Base-by-base conservation (phyloP, 768 basidiomycete genomes). In the Rhodosporidiobolus sp. region DNA sequence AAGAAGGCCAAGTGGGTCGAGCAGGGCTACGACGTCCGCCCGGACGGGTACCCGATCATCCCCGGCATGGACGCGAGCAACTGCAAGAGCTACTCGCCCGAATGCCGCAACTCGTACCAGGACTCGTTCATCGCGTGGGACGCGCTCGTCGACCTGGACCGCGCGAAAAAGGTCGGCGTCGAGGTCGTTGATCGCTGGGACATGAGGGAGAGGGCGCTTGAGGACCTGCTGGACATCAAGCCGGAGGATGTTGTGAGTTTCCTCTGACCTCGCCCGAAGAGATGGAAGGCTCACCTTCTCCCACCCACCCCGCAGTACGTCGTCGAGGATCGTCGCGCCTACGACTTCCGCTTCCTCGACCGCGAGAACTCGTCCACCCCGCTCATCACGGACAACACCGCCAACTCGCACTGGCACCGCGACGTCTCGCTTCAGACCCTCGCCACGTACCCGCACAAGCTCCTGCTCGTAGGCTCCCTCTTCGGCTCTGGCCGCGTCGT, bases 391-490 rank as follows among this genome's bases (percentile, higher is more conserved):
- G 45, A 54, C 54, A 43, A 32, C 56, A 35, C 14, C 52, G 43
- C 24, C 63, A 50, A 63, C 30, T 50, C 53, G 7, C 61, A 55
- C 48, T 76, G 59, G 58, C 57, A 61, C 30, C 72, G 74, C 38
- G 49, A 50, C 43, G 67, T 78, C n/a, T 71, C 72, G 26, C 7
- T 71, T 43, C 35, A 38, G 4, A n/a, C 48, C 26, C 65, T 89
- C n/a, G 79, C 80, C 2, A 38, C 76, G 26, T 77, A 81, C 32
- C 78, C 78, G 7, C 81, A 86, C 58, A 85, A 84, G 9, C 84
- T 92, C 45, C 77, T 92, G 32, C 86, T 88, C 65, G 76, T 92
- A 14, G 91, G 90, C 19, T 88, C 88, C 0, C 83, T 92, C 3
- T 91, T 91, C 80, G 90, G 89, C 9, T 86, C 88, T 2, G 87